Evolutionary conservation across 352 stramenopile species (phyloP).

Genomic region (Globisporangium lucens): DNA sequence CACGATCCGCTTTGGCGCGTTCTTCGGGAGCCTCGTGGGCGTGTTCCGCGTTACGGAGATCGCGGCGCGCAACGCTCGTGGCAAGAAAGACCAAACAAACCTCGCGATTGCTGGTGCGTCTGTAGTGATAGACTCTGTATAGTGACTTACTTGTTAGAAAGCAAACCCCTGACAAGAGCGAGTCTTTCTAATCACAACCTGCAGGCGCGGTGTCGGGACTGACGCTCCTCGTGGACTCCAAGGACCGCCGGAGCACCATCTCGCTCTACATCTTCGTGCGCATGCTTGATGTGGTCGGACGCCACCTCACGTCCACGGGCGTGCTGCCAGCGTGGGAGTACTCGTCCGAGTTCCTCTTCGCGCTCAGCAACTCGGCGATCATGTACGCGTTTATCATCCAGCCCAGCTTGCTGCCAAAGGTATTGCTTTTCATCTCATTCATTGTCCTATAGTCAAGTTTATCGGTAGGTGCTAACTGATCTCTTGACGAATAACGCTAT

Average conservation of each 20-base stretch:
- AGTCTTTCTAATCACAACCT: not conserved
- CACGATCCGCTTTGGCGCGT: conserved; percentile 77
- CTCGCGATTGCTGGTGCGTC: conserved; percentile 48
- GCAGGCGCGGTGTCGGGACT: conserved; percentile 52
- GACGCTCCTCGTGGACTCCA: conserved; percentile 69
- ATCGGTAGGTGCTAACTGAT: not conserved
- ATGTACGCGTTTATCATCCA: conserved; percentile 80
- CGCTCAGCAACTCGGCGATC: conserved; percentile 69
- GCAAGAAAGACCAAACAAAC: conserved; percentile 48
- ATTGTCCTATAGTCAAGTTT: not conserved
- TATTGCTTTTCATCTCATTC: conserved; percentile 16
- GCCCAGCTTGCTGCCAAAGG: conserved; percentile 66
- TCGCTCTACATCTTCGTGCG: conserved; percentile 86
- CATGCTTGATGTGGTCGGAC: conserved; percentile 79
- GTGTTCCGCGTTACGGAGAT: conserved; percentile 69
- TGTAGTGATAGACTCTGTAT: too few species aligned
- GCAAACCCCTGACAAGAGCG: not conserved
- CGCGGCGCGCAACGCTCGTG: conserved; percentile 35
- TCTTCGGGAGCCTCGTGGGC: conserved; percentile 73
- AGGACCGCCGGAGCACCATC: conserved; percentile 59
- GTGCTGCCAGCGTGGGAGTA: conserved; percentile 55
- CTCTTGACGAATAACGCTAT: not conserved
- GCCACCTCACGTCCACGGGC: conserved; percentile 55
- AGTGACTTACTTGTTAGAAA: too few species aligned
- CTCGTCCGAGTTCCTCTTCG: conserved; percentile 73